phyloP scores from a whole-genome alignment of 768 basidiomycete genomes.

The Collybia sordida region DNA sequence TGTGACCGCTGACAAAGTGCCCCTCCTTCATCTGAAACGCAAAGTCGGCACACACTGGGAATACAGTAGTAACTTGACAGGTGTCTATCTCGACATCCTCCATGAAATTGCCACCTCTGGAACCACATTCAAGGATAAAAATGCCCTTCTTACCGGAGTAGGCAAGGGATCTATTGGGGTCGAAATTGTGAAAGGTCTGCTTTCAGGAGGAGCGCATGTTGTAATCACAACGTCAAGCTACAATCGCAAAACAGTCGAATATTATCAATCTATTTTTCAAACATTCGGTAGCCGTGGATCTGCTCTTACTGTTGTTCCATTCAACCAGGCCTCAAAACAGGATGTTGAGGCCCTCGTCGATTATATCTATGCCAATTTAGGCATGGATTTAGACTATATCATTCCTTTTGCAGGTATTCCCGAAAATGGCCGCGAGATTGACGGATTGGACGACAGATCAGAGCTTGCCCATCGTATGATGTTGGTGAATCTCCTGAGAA shows the following conservation, averaged over 20 bases:
- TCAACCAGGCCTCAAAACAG: conserved; percentile 99
- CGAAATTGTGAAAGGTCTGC: conserved; percentile 94
- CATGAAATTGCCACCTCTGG: conserved; percentile 99
- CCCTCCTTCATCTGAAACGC: conserved; percentile 94
- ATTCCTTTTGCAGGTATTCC: conserved; percentile 98
- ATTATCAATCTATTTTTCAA: conserved; percentile 98
- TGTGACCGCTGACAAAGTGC: conserved; percentile 80
- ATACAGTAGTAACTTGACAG: conserved; percentile 95
- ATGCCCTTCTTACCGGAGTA: conserved; percentile 95
- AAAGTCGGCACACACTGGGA: conserved; percentile 95
- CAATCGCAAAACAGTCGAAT: conserved; percentile 93
- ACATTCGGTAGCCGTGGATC: conserved; percentile 92
- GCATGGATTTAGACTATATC: conserved; percentile 97
- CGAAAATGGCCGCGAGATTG: conserved; percentile 98
- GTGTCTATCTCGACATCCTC: conserved; percentile 93
- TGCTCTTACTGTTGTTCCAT: conserved; percentile 96
- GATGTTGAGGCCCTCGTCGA: conserved; percentile 98
- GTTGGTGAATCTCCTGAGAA: conserved; percentile 94
- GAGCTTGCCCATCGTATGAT: conserved; percentile 99
- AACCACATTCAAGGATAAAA: conserved; percentile 99
- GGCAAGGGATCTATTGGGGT: conserved; percentile 98
- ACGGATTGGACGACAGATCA: conserved; percentile 94
- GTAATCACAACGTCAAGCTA: conserved; percentile 98
- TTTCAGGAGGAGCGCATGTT: conserved; percentile 95
- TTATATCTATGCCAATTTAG: conserved; percentile 94